Evolutionary conservation across 306 rosid species (phyloP).

Genomic region (Inga laurina): DNA sequence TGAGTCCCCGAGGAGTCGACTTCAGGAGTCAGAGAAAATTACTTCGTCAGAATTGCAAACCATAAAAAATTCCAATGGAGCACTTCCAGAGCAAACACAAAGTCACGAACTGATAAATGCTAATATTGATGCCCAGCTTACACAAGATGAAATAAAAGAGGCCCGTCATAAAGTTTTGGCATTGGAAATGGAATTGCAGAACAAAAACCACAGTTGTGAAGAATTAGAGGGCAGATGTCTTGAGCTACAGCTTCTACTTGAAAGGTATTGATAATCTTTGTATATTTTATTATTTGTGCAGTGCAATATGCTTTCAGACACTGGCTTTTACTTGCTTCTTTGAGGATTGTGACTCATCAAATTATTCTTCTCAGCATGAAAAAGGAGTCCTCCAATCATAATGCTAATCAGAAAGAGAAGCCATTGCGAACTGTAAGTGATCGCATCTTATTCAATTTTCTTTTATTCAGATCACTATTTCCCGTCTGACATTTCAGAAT

Average conservation of each 20-base stretch:
- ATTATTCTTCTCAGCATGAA: slow-evolving; percentile 46
- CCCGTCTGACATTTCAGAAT: slow-evolving; percentile 2
- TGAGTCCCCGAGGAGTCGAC: slow-evolving; percentile 44
- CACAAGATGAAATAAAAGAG: slow-evolving; percentile 57
- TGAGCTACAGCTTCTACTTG: slow-evolving; percentile 81
- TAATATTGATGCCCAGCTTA: slow-evolving; percentile 50
- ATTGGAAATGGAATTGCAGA: slow-evolving; percentile 70
- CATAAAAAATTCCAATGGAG: slow-evolving; percentile 48
- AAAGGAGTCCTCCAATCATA: slow-evolving; percentile 40
- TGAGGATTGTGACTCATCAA: slow-evolving; percentile 26
- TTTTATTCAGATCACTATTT: neutral
- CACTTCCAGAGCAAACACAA: slow-evolving; percentile 47
- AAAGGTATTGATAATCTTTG: slow-evolving; percentile 53
- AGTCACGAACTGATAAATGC: slow-evolving; percentile 41
- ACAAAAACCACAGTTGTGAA: slow-evolving; percentile 59
- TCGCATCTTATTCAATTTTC: slow-evolving; percentile 23
- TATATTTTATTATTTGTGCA: slow-evolving; percentile 28
- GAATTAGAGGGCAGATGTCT: slow-evolving; percentile 72
- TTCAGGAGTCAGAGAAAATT: slow-evolving; percentile 59
- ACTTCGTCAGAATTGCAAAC: slow-evolving; percentile 50
- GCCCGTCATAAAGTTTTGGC: slow-evolving; percentile 53
- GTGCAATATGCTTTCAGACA: slow-evolving; percentile 9
- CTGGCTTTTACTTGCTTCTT: slow-evolving; percentile 22
- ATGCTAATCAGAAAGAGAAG: slow-evolving; percentile 49
- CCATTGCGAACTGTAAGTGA: slow-evolving; percentile 69